These are phyloP conservation scores for Magnusiomyces ingens DNA, from an alignment of 1,139 yeast genomes.

Conservation along the genomic window DNA sequence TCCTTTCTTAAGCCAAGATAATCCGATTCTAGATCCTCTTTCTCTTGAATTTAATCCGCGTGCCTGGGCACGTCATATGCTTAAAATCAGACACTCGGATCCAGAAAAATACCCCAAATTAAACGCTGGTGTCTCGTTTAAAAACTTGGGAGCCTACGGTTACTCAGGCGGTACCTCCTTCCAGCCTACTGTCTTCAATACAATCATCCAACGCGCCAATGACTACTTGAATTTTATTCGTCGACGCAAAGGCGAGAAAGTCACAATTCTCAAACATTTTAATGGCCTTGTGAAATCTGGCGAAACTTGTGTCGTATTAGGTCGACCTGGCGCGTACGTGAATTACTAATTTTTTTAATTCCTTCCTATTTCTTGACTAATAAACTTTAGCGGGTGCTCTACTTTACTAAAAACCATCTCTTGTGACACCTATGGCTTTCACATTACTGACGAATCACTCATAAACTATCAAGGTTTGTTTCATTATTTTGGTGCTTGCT, in stretches of 20 bases:
- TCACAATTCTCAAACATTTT: constrained; percentile 58
- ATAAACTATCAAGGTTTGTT: constrained; percentile 43
- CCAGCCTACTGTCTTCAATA: constrained; percentile 58
- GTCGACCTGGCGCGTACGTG: constrained; percentile 56
- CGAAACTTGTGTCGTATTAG: constrained; percentile 66
- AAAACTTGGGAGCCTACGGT: constrained; percentile 60
- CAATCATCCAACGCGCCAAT: constrained; percentile 15
- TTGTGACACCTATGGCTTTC: constrained; percentile 65
- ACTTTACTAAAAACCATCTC: constrained; percentile 67
- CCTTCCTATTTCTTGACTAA: not conserved
- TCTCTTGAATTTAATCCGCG: not conserved
- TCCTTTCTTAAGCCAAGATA: constrained; percentile 34
- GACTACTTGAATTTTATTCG: not conserved
- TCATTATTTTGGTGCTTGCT: constrained; percentile 31
- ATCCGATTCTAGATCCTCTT: not conserved
- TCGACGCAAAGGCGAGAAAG: constrained; percentile 29
- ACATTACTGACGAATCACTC: constrained; percentile 45
- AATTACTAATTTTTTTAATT: not conserved
- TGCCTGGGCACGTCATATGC: not conserved
- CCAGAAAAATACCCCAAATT: constrained; percentile 1
- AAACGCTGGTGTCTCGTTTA: constrained; percentile 56
- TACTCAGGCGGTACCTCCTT: constrained; percentile 66
- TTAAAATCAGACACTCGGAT: not conserved
- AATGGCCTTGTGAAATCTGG: constrained; percentile 66
- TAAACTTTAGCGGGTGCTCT: constrained; percentile 50